Evolutionary conservation across 1,139 yeast genomes (phyloP).

Genomic region (Nakaseomyces kungkrabaensis): DNA sequence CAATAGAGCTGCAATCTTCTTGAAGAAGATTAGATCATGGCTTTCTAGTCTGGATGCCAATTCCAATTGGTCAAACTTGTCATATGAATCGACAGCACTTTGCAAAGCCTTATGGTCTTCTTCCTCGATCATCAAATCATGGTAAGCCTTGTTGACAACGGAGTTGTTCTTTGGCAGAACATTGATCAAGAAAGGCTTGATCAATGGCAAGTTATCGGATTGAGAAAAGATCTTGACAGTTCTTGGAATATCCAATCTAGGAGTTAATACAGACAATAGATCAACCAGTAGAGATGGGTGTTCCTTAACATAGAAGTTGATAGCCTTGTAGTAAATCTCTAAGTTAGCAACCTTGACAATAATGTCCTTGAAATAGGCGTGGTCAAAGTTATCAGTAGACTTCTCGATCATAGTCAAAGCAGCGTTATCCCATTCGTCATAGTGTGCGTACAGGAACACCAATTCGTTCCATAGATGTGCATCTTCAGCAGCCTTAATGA

Average conservation of each 20-base stretch:
- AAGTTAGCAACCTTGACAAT: constrained; percentile 90
- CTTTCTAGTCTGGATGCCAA: constrained; percentile 89
- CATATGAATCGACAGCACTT: constrained; percentile 80
- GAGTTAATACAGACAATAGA: constrained; percentile 72
- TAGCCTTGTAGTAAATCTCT: constrained; percentile 95
- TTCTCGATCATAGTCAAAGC: constrained; percentile 96
- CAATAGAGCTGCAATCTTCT: constrained; percentile 90
- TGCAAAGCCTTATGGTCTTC: constrained; percentile 87
- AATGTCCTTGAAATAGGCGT: constrained; percentile 85
- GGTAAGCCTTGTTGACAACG: constrained; percentile 90
- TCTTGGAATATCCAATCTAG: constrained; percentile 89
- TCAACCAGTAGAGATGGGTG: constrained; percentile 89
- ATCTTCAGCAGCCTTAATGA: constrained; percentile 82
- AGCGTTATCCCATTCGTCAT: constrained; percentile 99
- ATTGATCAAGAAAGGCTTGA: constrained; percentile 87
- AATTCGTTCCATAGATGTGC: constrained; percentile 96
- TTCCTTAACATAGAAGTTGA: constrained; percentile 84
- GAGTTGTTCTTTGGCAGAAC: constrained; percentile 86
- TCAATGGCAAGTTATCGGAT: constrained; percentile 90
- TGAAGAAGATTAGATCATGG: constrained; percentile 82
- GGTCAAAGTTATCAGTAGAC: constrained; percentile 90
- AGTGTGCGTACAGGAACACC: constrained; percentile 92
- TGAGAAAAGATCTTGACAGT: constrained; percentile 91
- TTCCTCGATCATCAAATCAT: constrained; percentile 89
- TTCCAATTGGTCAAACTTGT: constrained; percentile 85